Base-by-base conservation (phyloP, 208 protist genomes). In the Trypanosoma vivax region DNA sequence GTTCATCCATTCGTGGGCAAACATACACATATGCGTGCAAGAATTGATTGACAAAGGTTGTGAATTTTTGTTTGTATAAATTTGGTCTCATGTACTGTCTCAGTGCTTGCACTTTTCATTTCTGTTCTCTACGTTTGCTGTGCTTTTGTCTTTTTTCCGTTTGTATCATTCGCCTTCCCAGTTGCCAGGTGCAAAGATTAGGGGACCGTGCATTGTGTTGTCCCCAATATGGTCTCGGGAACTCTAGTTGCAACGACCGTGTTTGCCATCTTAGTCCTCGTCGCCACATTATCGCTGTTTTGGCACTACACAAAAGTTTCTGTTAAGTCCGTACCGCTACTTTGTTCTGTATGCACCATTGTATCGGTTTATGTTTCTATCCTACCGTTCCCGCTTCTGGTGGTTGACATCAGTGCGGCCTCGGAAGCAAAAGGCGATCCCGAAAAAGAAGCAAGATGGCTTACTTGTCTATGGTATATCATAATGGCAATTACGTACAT, bases 401-500 rank as follows among this genome's bases (percentile, higher is more conserved):
- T 93, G 21, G 73, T 95, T 9, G 88, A 95, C 50, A 73, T 95
- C 11, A 77, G 83, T 50, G 65, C 82, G 11, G 86, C 78, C 3
- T 29, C 90, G n/a, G 50, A 56, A 30, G 62, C 71, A 0, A 69
- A 73, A 37, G 39, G 39, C 1, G 39, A 66, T 24, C 31, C 54
- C 3, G 25, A 56, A 11, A 49, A 33, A 49, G 43, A 63, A 23
- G 60, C 78, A 52, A 63, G 41, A 50, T 92, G 82, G 83, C 70
- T 93, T 65, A 64, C 55, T 25, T 66, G 73, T 38, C 79, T 94
- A 40, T 96, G 89, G 87, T 87, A 84, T 45, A 72, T 66, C 37
- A 92, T 96, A 45, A 87, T 96, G 30, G 75, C 72, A 37, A 45
- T 79, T 35, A 91, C 87, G 18, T 90, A 96, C 68, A 71, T 84